phyloP scores from a whole-genome alignment of 805 yeast genomes.

The Wickerhamomyces silvicola region DNA sequence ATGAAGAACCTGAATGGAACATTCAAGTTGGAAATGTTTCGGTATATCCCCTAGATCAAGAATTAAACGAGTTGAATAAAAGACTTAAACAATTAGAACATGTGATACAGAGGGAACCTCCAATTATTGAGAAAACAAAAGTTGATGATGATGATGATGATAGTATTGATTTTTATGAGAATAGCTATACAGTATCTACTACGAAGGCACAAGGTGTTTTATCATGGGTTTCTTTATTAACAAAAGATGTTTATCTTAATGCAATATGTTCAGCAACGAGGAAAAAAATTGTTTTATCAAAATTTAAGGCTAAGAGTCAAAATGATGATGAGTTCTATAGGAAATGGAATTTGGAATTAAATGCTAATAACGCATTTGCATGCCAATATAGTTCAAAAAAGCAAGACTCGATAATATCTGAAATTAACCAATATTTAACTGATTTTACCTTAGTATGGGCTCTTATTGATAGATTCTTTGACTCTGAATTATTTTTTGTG shows the following conservation, averaged over 20 bases:
- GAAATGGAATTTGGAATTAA: constrained; percentile 4
- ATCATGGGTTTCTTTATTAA: constrained; percentile 19
- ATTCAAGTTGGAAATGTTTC: constrained; percentile 4
- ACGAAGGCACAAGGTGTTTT: constrained; percentile 16
- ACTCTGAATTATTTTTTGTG: constrained; percentile 14
- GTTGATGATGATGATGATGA: too few relatives aligned
- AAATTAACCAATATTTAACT: constrained; percentile 4
- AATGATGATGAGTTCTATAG: constrained; percentile 2
- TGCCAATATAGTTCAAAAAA: too few relatives aligned
- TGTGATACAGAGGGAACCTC: constrained; percentile 1
- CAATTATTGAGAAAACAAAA: neutral
- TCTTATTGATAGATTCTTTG: constrained; percentile 19
- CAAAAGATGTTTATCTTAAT: constrained; percentile 20
- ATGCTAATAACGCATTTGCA: neutral
- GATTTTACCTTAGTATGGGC: constrained; percentile 20
- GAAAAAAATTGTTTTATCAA: neutral
- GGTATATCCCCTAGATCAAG: constrained; percentile 1
- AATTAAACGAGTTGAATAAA: constrained; percentile 6
- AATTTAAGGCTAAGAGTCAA: neutral
- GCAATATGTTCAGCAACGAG: constrained; percentile 4
- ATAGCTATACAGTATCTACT: constrained; percentile 4
- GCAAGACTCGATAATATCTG: constrained; percentile 1
- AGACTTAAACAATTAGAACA: constrained; percentile 14
- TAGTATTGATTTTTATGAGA: constrained; percentile 9
- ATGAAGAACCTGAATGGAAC: constrained; percentile 19